Percentiles rank a stretch among this genome's conserved stretches.
Conservation (phyloP, 371 early-diverging fungal genomes). For the Funneliformis caledonium region DNA sequence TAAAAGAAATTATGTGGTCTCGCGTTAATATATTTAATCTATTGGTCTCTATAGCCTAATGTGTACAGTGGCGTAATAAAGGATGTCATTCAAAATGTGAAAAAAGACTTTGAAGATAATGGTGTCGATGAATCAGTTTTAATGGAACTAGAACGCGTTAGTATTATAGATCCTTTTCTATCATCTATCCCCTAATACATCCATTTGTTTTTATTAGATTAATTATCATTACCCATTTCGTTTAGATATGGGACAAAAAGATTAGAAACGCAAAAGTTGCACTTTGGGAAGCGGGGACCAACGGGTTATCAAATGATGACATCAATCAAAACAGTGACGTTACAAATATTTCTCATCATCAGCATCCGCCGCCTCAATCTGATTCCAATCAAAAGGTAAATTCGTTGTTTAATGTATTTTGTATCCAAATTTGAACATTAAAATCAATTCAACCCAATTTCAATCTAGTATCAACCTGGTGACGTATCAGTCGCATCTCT, state of each 20-base stretch:
- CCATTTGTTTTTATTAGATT: neutral
- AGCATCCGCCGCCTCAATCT: neutral
- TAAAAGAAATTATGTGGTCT: neutral
- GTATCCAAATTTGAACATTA: neutral
- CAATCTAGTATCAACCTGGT: neutral
- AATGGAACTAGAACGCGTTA: constrained; percentile 85
- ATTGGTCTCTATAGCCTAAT: constrained; percentile 53
- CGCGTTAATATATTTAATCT: neutral
- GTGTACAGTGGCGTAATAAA: constrained; percentile 92
- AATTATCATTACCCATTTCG: neutral
- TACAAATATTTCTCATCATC: neutral
- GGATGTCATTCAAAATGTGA: constrained; percentile 90
- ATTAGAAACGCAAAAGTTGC: constrained; percentile 72
- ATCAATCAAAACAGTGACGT: neutral
- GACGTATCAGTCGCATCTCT: constrained; percentile 54
- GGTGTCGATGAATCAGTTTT: constrained; percentile 90
- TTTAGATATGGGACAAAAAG: constrained; percentile 85
- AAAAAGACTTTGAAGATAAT: constrained; percentile 87
- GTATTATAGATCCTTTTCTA: neutral
- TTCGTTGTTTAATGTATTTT: neutral
- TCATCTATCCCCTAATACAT: neutral
- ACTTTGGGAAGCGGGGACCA: neutral
- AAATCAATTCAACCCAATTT: neutral
- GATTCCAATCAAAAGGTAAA: neutral
- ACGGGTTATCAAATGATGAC: neutral